A percentile compares a stretch with the other conserved stretches of the same genome.
Evolutionary conservation across 257 asterid genomes (phyloP).

Genomic region (Nicotiana tabacum): DNA sequence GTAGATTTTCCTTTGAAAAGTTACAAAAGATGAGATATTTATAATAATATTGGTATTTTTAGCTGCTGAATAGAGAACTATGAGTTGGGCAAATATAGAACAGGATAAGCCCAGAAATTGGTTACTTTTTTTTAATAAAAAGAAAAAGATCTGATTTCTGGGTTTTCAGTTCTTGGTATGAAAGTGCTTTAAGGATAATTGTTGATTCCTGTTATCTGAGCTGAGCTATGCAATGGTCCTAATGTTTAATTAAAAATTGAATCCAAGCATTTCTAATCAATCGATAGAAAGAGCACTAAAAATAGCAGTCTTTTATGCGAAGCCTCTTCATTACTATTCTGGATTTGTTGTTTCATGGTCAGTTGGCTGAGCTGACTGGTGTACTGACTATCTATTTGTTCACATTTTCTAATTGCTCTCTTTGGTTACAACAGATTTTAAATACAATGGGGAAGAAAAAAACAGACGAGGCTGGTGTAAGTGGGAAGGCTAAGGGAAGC

Average conservation of each 20-base stretch:
- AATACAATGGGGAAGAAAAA: conserved; percentile 55
- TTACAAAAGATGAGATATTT: neutral
- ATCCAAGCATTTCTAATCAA: too few relatives aligned
- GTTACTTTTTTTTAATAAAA: neutral
- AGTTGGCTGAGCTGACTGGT: neutral
- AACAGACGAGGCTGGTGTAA: conserved; percentile 39
- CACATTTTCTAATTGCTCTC: neutral
- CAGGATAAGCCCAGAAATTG: neutral
- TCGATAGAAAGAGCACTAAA: too few relatives aligned
- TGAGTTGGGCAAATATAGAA: neutral
- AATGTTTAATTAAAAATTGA: too few relatives aligned
- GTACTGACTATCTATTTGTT: neutral
- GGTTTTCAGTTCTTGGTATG: too few relatives aligned
- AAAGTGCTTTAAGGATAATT: too few relatives aligned
- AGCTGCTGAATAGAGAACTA: neutral
- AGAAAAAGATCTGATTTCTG: too few relatives aligned
- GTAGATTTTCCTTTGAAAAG: neutral
- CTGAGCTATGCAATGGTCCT: too few relatives aligned
- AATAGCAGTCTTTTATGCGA: neutral
- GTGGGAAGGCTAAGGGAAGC: conserved; percentile 41
- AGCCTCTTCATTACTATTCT: neutral
- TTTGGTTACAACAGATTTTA: neutral
- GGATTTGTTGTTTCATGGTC: neutral
- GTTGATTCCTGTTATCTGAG: too few relatives aligned
- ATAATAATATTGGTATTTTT: neutral